Base-by-base conservation (phyloP, 257 asterid genomes). In the Marsdenia floribunda region DNA sequence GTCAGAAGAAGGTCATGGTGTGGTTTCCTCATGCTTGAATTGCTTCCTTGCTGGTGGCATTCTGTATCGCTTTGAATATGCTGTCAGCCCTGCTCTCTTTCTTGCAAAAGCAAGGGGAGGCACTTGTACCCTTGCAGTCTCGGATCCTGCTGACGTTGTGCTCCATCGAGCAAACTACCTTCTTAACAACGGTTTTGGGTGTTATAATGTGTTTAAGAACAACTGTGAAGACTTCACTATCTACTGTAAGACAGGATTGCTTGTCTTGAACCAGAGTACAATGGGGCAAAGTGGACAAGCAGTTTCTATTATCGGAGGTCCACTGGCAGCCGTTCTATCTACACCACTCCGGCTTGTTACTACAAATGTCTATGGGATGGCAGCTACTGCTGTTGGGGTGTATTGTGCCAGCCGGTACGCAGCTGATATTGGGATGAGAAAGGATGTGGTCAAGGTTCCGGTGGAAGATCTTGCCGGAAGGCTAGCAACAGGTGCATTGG, bases 231-330 rank as follows among this genome's bases (percentile, higher is more conserved):
- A 94, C 84, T 94, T 94, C 26, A 90, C 99, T 3, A 92, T 94
- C 44, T 94, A 94, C 82, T 94, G 97, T 89, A 95, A 92, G 82
- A 95, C 99, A 0, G 99, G 98, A 26, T 58, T 92, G 79, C 96
- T 94, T 18, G 93, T 90, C 72, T 68, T 87, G 78, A 88, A 92
- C 65, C 89, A 88, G n/a, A 86, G 82, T 11, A 69, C 92, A 42
- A 83, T 89, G 94, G 97, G 99, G 35, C 97, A 86, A 54, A 92
- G 99, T 22, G 98, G 99, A 44, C 99, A 94, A 77, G 97, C 97
- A 13, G 95, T 81, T 61, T 89, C 97, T n/a, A 78, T 84, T 57
- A 83, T 92, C 13, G 98, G 98, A 1, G 99, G 96, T 3, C 96
- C 99, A 1, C 92, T 92, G 5, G 96, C 97, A 1, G 96, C 98